These are phyloP conservation scores for Amorphotheca resinae DNA, from an alignment of 495 filamentous ascomycete species.

Conservation along the genomic window DNA sequence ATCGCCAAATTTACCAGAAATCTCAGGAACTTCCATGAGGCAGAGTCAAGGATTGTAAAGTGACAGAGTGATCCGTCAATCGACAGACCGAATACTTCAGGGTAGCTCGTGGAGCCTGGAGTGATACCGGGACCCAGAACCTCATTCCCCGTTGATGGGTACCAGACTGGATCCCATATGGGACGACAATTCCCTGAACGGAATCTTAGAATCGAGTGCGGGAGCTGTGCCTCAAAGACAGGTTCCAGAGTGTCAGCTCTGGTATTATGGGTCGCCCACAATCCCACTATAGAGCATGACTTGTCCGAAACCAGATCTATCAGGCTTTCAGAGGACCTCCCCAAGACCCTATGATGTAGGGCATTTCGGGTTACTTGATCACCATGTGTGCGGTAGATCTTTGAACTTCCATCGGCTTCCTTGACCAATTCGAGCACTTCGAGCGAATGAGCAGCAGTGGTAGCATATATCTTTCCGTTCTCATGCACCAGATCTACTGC, in stretches of 20 bases:
- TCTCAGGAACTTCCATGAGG: conserved; percentile 46
- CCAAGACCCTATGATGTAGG: conserved; percentile 27
- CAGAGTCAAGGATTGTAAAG: conserved; percentile 40
- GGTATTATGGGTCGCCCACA: conserved; percentile 36
- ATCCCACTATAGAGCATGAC: conserved; percentile 33
- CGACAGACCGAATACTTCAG: conserved; percentile 46
- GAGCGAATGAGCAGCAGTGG: conserved; percentile 33
- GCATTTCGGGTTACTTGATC: conserved; percentile 18
- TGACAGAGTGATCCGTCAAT: conserved; percentile 54
- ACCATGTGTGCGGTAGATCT: conserved; percentile 12
- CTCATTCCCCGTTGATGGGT: not conserved
- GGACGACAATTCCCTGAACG: conserved; percentile 31
- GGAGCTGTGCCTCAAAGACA: conserved; percentile 39
- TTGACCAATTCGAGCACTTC: conserved; percentile 23
- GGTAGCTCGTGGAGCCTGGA: conserved; percentile 16
- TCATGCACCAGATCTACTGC: conserved; percentile 29
- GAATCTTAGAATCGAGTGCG: conserved; percentile 37
- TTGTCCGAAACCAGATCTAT: conserved; percentile 35
- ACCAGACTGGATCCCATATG: conserved; percentile 24
- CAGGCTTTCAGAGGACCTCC: conserved; percentile 18
- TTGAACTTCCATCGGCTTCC: not conserved
- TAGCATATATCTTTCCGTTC: conserved; percentile 28
- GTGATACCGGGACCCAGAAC: not conserved
- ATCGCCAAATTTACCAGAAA: conserved; percentile 49
- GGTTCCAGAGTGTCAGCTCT: conserved; percentile 27